Evolutionary conservation across 2,329 filamentous ascomycete genomes (phyloP), one percentile per base, ranked within the genome.

Genomic region (Pestalotiopsis sp.): DNA sequence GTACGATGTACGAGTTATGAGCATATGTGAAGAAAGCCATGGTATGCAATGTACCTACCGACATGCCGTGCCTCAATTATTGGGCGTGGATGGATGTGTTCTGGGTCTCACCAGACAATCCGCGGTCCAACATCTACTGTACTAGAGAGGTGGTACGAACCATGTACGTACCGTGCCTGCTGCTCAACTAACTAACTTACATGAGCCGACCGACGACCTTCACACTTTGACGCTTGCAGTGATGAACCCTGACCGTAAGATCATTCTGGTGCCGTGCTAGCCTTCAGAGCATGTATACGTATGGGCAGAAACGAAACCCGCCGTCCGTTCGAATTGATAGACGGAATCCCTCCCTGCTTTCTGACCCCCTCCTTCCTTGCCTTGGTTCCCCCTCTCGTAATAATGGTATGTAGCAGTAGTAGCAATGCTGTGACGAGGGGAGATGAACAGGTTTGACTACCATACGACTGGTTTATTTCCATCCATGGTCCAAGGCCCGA

Each of bases 221-320:
- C 45, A 52, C 45, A 36, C 49, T 56, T 60, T 60, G 25, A 60
- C 57, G 57, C 57, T 60, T 52, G 45, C 45, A 52, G 45, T 60
- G 57, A 60, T 52, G 14, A n/a, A 52, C 14, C 45, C 45, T 52
- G 45, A 52, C 45, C 45, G 17, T n/a, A 52, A 52, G 45, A 52
- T 52, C 9, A 52, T 20, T 36, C 7, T 52, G 45, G 45, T 52
- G 45, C 45, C 45, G 45, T 52, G 45, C 45, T 52, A 52, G 45
- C 45, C 45, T 52, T n/a, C 17, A 52, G 17, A 52, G 45, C 17
- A n/a, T n/a, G 7, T n/a, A 20, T 52, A n/a, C 9, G 7, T n/a
- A 20, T 52, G 17, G 45, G 45, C 20, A 52, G 17, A 20, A 20
- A 17, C 17, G 45, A 52, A 52, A 52, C 45, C 45, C 45, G 45